Evolutionary conservation across 495 filamentous ascomycete genomes (phyloP).

Genomic region (Tirmania nivea): DNA sequence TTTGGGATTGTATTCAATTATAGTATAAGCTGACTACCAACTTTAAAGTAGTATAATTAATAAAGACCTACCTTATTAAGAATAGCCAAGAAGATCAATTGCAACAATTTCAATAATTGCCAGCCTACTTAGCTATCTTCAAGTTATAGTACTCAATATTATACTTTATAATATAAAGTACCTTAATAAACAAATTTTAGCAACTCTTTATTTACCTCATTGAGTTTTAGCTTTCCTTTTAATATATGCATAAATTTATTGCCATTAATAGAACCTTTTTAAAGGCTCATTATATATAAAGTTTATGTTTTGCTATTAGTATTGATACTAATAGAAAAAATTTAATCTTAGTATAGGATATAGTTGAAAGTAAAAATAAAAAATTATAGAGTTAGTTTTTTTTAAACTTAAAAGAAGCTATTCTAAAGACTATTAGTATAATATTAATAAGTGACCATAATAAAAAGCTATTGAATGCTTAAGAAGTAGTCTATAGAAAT

Average conservation of each 20-base stretch:
- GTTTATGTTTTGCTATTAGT: slow-evolving; percentile 3
- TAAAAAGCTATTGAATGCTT: slow-evolving; percentile 1
- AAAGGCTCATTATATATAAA: slow-evolving; percentile 2
- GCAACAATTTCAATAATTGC: no score
- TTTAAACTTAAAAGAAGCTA: neutral
- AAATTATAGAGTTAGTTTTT: slow-evolving; percentile 5
- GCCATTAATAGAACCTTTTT: slow-evolving; percentile 4
- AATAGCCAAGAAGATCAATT: no score
- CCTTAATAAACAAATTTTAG: no score
- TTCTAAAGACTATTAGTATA: neutral
- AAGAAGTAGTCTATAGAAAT: neutral
- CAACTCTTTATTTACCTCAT: neutral
- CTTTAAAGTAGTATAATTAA: no score
- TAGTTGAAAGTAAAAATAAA: slow-evolving; percentile 5
- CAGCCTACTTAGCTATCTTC: no score
- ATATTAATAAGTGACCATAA: slow-evolving; percentile 1
- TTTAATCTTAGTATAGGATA: neutral
- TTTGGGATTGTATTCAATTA: no score
- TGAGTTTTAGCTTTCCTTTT: neutral
- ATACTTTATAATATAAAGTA: no score
- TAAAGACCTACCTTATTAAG: no score
- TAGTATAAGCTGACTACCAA: no score
- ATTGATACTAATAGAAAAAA: slow-evolving; percentile 5
- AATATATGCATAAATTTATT: slow-evolving; percentile 1
- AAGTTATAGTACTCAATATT: no score